Evolutionary conservation across 2,329 filamentous ascomycete genomes (phyloP).

Genomic region (Neonectria neomacrospora): DNA sequence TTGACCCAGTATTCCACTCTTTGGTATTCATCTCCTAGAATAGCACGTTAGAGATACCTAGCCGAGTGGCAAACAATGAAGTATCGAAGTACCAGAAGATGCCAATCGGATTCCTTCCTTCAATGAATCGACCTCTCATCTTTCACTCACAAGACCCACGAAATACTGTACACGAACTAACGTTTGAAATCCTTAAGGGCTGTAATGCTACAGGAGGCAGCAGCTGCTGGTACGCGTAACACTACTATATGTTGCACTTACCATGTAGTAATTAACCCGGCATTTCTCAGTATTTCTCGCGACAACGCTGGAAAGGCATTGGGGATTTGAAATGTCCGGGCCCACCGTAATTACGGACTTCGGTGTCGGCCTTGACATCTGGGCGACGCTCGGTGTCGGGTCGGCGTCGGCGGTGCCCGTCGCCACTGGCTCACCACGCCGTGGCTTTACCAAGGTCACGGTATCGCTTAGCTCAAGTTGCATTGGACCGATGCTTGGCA

Average conservation of each 20-base stretch:
- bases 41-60: too few species aligned
- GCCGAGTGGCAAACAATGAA: too few species aligned
- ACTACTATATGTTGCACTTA: not conserved
- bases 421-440: not conserved
- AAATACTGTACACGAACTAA: too few species aligned
- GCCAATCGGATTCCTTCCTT: too few species aligned
- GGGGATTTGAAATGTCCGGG: slow-evolving; percentile 33
- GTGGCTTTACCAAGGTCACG: not conserved
- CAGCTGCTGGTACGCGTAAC: not conserved
- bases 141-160: too few species aligned
- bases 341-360: slow-evolving; percentile 41
- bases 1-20: too few species aligned
- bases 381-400: not conserved
- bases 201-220: not conserved
- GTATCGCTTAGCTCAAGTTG: not conserved
- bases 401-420: slow-evolving; percentile 33
- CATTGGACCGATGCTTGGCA: not conserved
- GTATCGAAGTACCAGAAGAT: too few species aligned
- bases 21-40: too few species aligned
- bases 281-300: not conserved
- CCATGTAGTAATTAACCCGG: not conserved
- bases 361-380: slow-evolving; percentile 30
- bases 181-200: too few species aligned
- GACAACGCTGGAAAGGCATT: slow-evolving; percentile 1
- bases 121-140: too few species aligned